Percentiles rank a stretch among this genome's conserved stretches.
Evolutionary conservation across 257 asterid genomes (phyloP).

Genomic region (Ligustrum vulgare): DNA sequence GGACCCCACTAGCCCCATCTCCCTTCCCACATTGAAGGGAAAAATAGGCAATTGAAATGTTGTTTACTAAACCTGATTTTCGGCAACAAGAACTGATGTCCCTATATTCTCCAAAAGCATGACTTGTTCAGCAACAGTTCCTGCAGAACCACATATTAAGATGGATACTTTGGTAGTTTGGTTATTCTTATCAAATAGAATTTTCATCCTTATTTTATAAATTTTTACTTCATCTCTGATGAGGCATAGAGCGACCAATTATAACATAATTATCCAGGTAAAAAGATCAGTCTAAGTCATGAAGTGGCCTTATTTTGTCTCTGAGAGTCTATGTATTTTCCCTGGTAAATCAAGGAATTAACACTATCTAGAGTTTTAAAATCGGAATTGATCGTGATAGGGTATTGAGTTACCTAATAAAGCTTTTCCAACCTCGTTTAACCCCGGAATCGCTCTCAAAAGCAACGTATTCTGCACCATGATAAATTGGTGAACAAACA

Average conservation of each 20-base stretch:
- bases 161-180: background rate
- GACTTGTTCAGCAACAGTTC: slow-evolving; percentile 84
- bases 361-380: background rate
- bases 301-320: background rate
- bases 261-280: background rate
- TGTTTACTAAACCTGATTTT: slow-evolving; percentile 57
- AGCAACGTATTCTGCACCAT: slow-evolving; percentile 75
- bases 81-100: slow-evolving; percentile 83
- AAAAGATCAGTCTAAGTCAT: background rate
- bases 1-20: too few relatives aligned
- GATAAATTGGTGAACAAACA: background rate
- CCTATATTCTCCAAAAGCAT: slow-evolving; percentile 98
- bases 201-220: background rate
- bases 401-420: slow-evolving; percentile 54
- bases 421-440: slow-evolving; percentile 79
- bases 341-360: slow-evolving; percentile 8
- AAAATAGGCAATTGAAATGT: background rate
- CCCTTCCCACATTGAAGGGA: background rate
- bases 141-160: slow-evolving; percentile 39
- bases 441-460: slow-evolving; percentile 91
- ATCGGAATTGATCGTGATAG: background rate
- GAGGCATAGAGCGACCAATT: background rate
- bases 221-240: background rate
- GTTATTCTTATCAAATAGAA: background rate
- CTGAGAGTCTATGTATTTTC: background rate